Evolutionary conservation across 441 rosid genomes (phyloP).

Genomic region (Pelargonium myrrhifolium): DNA sequence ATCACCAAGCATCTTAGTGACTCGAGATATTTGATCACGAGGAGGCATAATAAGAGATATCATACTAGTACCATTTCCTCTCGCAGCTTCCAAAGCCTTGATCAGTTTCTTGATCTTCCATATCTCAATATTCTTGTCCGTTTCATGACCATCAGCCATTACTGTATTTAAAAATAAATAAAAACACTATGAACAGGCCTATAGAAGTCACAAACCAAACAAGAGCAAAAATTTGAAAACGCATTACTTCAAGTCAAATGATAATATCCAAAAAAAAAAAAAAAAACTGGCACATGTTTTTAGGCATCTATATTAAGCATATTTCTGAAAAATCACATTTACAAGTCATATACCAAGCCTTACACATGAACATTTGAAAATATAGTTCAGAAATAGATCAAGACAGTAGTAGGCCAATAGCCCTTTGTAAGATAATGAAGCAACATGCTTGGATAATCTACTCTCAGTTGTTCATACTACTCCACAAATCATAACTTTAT

Average conservation of each 20-base stretch:
- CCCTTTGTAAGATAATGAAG: neutral
- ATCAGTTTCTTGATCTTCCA: conserved; percentile 24
- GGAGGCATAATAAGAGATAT: conserved; percentile 20
- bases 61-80: conserved; percentile 20
- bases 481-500: neutral
- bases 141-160: conserved; percentile 8
- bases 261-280: neutral
- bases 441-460: neutral
- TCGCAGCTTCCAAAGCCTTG: conserved; percentile 16
- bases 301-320: neutral
- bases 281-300: too few relatives aligned
- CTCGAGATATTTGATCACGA: conserved; percentile 16
- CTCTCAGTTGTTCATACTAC: neutral
- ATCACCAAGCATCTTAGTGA: conserved; percentile 14
- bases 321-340: neutral
- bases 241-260: neutral
- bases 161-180: neutral
- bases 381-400: neutral
- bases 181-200: neutral
- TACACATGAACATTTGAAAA: too few relatives aligned
- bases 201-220: neutral
- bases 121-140: conserved; percentile 16
- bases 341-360: neutral
- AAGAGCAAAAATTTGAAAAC: neutral
- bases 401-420: neutral